Evolutionary conservation across 306 rosid species (phyloP).

Genomic region (Acacia confusa): DNA sequence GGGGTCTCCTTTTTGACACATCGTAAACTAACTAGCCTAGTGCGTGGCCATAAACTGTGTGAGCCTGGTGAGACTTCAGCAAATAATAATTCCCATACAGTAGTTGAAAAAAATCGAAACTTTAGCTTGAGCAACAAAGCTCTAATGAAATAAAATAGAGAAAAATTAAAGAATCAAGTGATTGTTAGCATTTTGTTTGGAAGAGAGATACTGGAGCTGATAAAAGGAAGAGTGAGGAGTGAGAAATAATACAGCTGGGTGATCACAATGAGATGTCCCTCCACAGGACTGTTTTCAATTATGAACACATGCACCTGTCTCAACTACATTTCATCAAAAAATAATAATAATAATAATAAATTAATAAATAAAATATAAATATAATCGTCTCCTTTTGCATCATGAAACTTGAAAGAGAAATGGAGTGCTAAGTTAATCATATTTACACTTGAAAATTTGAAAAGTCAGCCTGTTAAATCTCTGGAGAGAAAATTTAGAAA

Average conservation of each 20-base stretch:
- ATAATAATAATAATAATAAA: no score
- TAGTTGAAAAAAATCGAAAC: neutral
- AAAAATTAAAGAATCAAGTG: neutral
- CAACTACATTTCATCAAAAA: neutral
- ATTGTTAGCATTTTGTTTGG: neutral
- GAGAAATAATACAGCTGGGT: conserved; percentile 28
- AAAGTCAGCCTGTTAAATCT: neutral
- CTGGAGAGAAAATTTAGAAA: neutral
- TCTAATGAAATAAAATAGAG: neutral
- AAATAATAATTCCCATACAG: neutral
- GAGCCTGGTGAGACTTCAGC: neutral
- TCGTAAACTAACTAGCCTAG: conserved; percentile 11
- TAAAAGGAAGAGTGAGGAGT: conserved; percentile 21
- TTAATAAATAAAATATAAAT: no score
- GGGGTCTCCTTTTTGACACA: conserved; percentile 19
- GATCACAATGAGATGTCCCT: conserved; percentile 29
- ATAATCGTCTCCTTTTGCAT: neutral
- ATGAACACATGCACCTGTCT: conserved; percentile 58
- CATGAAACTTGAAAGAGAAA: neutral
- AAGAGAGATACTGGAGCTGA: neutral
- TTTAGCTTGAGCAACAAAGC: neutral
- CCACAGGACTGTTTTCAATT: conserved; percentile 34
- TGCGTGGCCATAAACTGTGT: neutral
- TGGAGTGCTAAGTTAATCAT: neutral
- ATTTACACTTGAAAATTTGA: neutral